Evolutionary conservation across 805 yeast genomes (phyloP).

Genomic region (Wickerhamomyces chaumierensis): DNA sequence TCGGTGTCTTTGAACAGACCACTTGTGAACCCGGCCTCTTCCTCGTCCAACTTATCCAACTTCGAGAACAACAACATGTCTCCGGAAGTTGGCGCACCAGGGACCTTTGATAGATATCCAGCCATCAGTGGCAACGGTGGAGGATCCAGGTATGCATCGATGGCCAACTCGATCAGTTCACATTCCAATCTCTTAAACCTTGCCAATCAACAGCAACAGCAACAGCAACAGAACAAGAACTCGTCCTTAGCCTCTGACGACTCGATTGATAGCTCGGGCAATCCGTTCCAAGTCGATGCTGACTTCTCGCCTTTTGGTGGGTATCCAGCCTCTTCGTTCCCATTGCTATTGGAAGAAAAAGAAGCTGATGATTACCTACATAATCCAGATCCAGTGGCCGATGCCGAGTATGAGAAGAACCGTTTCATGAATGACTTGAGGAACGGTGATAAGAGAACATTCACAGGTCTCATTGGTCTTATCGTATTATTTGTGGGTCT

Average conservation of each 20-base stretch:
- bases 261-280: slow-evolving; percentile 17
- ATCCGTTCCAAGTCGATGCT: slow-evolving; percentile 39
- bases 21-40: slow-evolving; percentile 10
- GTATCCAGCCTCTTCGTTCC: slow-evolving; percentile 87
- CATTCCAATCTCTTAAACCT: slow-evolving; percentile 16
- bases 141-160: slow-evolving; percentile 41
- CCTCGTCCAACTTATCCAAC: slow-evolving; percentile 15
- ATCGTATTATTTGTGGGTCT: slow-evolving; percentile 48
- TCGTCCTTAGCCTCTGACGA: slow-evolving; percentile 8
- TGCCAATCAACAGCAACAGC: slow-evolving; percentile 4
- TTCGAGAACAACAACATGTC: slow-evolving; percentile 4
- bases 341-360: slow-evolving; percentile 81
- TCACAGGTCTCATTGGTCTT: slow-evolving; percentile 53
- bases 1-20: slow-evolving; percentile 21
- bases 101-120: slow-evolving; percentile 62
- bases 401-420: slow-evolving; percentile 72
- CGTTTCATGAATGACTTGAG: slow-evolving; percentile 55
- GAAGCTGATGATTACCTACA: slow-evolving; percentile 93
- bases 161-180: slow-evolving; percentile 29
- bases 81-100: slow-evolving; percentile 28
- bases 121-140: slow-evolving; percentile 28
- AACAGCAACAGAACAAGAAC: slow-evolving; percentile 3
- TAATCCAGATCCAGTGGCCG: slow-evolving; percentile 92
- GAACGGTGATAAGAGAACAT: slow-evolving; percentile 50
- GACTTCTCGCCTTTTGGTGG: slow-evolving; percentile 93